Conservation (phyloP, 495 filamentous ascomycete genomes). For the Articulospora tetracladia region DNA sequence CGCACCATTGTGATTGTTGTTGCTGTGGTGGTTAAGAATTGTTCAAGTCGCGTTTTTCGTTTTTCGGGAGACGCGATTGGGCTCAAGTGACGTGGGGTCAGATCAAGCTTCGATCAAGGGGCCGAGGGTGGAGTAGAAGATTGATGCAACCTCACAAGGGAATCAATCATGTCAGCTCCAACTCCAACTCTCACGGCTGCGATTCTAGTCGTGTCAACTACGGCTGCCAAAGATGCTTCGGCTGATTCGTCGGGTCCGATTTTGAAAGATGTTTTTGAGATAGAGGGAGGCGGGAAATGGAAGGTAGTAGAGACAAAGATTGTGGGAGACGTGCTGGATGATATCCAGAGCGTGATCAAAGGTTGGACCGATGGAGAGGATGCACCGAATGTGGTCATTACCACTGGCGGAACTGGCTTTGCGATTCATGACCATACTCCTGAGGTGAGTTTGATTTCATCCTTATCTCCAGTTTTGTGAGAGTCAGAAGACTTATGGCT, state of each 20-base stretch:
- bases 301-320: constrained; percentile 62
- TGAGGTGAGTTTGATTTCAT: constrained; percentile 53
- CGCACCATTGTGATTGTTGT: constrained; percentile 67
- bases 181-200: constrained; percentile 52
- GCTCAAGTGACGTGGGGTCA: constrained; percentile 1
- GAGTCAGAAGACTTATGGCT: neutral
- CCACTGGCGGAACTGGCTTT: constrained; percentile 94
- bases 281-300: constrained; percentile 64
- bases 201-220: constrained; percentile 89
- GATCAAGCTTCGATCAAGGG: neutral
- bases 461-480: neutral
- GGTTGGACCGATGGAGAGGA: constrained; percentile 63
- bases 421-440: constrained; percentile 84
- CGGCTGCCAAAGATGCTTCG: constrained; percentile 77
- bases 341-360: constrained; percentile 70
- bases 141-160: constrained; percentile 5
- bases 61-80: constrained; percentile 12
- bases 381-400: constrained; percentile 71
- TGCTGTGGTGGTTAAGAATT: neutral
- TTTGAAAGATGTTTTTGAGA: constrained; percentile 63
- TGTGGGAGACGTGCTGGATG: constrained; percentile 70
- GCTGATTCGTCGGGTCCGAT: constrained; percentile 66
- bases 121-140: neutral
- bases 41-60: constrained; percentile 8
- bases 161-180: constrained; percentile 27